Base-by-base conservation (phyloP, 1,139 yeast species). In the Suhomyces maxii region DNA sequence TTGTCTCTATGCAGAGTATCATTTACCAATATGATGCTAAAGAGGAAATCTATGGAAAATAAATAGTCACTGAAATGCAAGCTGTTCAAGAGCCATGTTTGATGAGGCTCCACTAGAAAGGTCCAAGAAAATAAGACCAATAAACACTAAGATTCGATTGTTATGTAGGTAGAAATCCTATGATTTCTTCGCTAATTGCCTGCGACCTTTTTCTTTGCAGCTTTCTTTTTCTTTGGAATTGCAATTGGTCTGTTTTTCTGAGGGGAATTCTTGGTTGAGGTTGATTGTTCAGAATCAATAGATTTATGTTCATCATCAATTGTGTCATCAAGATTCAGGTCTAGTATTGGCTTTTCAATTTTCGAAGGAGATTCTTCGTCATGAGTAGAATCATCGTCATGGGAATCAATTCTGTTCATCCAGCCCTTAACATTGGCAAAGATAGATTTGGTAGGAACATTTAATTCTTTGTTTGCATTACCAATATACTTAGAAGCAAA, bases 371-470 rank as follows among this genome's bases (percentile, higher is more conserved):
- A 59, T 10, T 53, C 57, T 14, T 54, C 57, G 14, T 52, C 53
- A n/a, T 51, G 50, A 25, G 51, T 45, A 18, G 49, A 48, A 26
- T 37, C 43, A 6, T 52, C 53, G 12, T 56, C 61, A 23, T 48
- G 41, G 2, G 50, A 47, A 12, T 47, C 55, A 38, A 77, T 77
- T 44, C 60, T 64, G 58, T 52, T 52, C 46, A 85, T 84, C 90
- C 91, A 85, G 39, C 78, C 89, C 61, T 80, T 83, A 50, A 86
- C 82, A 55, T 79, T 81, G 33, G 81, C 82, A 47, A 84, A 74
- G 35, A 85, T 69, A 3, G 84, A 76, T 64, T 70, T 57, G 41
- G 58, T 56, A 38, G 43, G 38, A 40, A 63, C 52, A 54, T 73
- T 72, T 50, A 77, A 68, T 37, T 75, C 77, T 50, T 72, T 71